A percentile compares a stretch with the other conserved stretches of the same genome.
Evolutionary conservation across 2,329 filamentous ascomycete genomes (phyloP).

Genomic region (Mycosphaerella arachidis): DNA sequence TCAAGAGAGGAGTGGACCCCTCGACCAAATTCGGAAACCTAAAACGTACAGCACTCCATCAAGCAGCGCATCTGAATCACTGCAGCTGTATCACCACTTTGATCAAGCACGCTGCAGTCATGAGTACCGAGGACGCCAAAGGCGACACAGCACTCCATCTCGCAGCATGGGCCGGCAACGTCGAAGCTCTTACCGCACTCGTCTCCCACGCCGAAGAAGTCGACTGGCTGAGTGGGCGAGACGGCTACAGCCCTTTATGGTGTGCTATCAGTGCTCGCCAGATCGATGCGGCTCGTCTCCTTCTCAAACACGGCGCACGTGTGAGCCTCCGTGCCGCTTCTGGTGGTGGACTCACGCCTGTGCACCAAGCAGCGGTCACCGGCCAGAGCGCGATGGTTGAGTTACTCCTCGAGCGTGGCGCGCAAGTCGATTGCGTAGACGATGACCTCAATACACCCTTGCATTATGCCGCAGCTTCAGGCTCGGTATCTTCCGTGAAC

Average conservation of each 20-base stretch:
- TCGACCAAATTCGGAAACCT: constrained; percentile 21
- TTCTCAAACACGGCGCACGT: constrained; percentile 27
- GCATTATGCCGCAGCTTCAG: constrained; percentile 28
- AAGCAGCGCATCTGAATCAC: constrained; percentile 28
- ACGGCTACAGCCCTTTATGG: constrained; percentile 29
- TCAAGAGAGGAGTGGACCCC: constrained; percentile 15
- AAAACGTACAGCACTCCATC: constrained; percentile 28
- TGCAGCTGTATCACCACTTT: constrained; percentile 17
- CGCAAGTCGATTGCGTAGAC: constrained; percentile 25
- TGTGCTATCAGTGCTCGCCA: constrained; percentile 28
- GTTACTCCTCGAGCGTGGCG: constrained; percentile 27
- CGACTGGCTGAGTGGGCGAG: constrained; percentile 26
- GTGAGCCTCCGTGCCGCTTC: constrained; percentile 23
- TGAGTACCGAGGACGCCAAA: constrained; percentile 24
- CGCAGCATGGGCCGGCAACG: constrained; percentile 28
- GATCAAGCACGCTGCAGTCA: constrained; percentile 20
- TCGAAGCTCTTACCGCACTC: constrained; percentile 24
- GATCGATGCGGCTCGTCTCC: constrained; percentile 24
- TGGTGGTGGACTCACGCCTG: constrained; percentile 20
- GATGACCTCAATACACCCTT: constrained; percentile 26
- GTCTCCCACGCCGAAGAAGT: constrained; percentile 25
- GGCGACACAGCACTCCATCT: constrained; percentile 29
- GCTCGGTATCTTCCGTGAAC: constrained; percentile 18
- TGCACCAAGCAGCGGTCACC: constrained; percentile 30
- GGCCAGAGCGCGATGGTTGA: constrained; percentile 28